Base-by-base conservation (phyloP, 2,329 filamentous ascomycete species). In the Triangularia verruculosa region DNA sequence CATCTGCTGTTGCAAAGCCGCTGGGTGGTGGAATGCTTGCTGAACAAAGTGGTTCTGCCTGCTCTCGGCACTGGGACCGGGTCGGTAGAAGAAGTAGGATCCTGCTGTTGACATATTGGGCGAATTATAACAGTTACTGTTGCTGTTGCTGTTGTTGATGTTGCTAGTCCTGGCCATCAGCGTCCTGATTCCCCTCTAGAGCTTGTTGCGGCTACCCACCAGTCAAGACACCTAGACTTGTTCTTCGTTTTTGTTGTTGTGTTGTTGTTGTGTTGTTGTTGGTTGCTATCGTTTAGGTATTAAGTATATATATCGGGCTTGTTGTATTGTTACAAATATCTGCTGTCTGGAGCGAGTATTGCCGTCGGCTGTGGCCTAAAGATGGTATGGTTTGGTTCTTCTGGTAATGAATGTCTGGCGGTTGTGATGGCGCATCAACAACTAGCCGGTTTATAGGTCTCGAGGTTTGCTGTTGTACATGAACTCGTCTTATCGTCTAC, bases 11-110 rank as follows among this genome's bases (percentile, higher is more conserved):
- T 47, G 39, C 8, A 70, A 30, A 8, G 43, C 64, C 25, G 63
- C 22, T 54, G 20, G 24, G 22, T 54, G 64, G 52, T 54, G 64
- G 52, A 79, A 65, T 51, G 66, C 67, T 55, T 86, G 83, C 65
- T 86, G 84, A 68, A 88, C 85, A 81, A 92, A 93, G 78, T 91
- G 88, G 78, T 93, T 89, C 74, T 90, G 89, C 73, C 88, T 84
- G 72, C 84, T 84, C 75, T 93, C 89, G 67, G 86, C 82, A 76
- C 86, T 88, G 68, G 89, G 83, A 71, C 95, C 91, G 69, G 90
- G 87, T 72, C 87, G 89, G 82, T 94, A 96, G 83, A 93, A 95
- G 84, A 91, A 93, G 82, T 93, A 96, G 64, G 90, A 86, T 78
- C 91, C 89, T 66, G 84, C 87, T 82, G 91, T 86, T 72, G 83